Percentiles rank a stretch among this genome's conserved stretches.
phyloP scores from a whole-genome alignment of 331 rosid species.

The Malus hybrid region DNA sequence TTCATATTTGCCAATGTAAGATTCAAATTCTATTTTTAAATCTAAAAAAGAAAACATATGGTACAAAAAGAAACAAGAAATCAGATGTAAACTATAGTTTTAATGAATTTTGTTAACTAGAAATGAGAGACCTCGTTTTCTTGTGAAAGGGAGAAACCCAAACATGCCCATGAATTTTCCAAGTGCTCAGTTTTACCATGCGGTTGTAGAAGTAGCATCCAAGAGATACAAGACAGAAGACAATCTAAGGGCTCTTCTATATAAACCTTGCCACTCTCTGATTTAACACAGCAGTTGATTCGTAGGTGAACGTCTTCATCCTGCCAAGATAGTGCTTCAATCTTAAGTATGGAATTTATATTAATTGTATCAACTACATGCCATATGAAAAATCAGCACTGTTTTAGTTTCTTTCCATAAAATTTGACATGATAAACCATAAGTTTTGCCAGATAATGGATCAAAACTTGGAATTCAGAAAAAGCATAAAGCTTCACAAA shows the following conservation, averaged over 20 bases:
- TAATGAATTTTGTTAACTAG: background rate
- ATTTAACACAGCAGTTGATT: constrained; percentile 25
- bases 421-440: background rate
- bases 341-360: background rate
- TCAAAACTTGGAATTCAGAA: background rate
- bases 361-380: background rate
- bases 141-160: constrained; percentile 38
- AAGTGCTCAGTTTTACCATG: constrained; percentile 20
- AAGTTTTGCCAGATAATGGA: background rate
- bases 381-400: background rate
- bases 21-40: background rate
- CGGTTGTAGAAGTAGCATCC: constrained; percentile 34
- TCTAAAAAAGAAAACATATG: background rate
- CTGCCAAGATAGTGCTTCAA: constrained; percentile 13
- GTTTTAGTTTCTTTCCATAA: background rate
- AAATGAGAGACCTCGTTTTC: constrained; percentile 28
- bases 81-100: background rate
- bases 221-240: constrained; percentile 29
- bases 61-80: background rate
- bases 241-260: constrained; percentile 30
- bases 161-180: constrained; percentile 30
- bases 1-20: background rate
- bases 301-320: constrained; percentile 16
- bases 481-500: background rate
- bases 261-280: constrained; percentile 23